Base-by-base conservation (phyloP, 73 alveolate species). In the Paraurostyla sp. region DNA sequence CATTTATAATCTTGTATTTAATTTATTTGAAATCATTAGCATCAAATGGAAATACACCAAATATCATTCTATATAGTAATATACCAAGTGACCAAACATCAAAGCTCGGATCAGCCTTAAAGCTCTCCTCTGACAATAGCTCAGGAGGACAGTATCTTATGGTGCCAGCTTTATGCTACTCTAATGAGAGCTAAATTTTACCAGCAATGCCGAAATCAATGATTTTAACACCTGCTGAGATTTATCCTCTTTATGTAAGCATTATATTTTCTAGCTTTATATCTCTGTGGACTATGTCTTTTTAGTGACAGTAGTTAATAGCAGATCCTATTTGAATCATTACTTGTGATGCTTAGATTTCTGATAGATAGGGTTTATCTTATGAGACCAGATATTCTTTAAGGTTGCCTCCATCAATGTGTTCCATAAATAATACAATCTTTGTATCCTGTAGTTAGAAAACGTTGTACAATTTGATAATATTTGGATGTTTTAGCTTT, bases 201-300 rank as follows among this genome's bases (percentile, higher is more conserved):
- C 98, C 98, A 32, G 97, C 85, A 43, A 94, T 92, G 20, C 98
- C 98, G 85, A 94, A 94, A 94, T 94, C 98, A 18, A 94, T 94
- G 41, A 94, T 71, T 42, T 89, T 92, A 16, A 94, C 49, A 50
- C 91, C 94, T 18, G 46, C 33, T 4, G 23, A 0, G 16, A 91
- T 69, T 52, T 71, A 89, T n/a, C 87, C 89, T 50, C 87, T 75
- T 57, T 91, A 90, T 76, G 75, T 80, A 76, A 95, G 86, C 94
- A 95, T 85, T n/a, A 95, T 90, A 76, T 95, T 95, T 87, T 95
- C 95, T 33, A 94, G 96, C 65, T 95, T 95, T 57, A 95, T 87
- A 86, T 95, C 98, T 46, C 98, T 71, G 80, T 95, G 98, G 48
- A 94, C 91, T n/a, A 95, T 95, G 69, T 87, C 71, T 63, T 93